Base-by-base conservation (phyloP, 345 rosid species). In the Eucalyptus erythrocorys region DNA sequence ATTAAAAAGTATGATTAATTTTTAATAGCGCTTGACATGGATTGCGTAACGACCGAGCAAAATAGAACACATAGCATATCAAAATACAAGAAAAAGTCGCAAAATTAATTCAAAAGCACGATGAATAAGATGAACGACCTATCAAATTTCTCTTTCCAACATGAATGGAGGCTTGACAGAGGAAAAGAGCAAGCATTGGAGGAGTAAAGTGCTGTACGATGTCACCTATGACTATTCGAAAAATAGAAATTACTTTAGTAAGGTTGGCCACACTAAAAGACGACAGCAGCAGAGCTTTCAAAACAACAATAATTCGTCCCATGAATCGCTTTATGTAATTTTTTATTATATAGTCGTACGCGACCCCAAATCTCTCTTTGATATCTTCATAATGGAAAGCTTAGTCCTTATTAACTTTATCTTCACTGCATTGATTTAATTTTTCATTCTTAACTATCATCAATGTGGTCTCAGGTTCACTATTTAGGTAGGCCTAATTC, bases 271-370 rank as follows among this genome's bases (percentile, higher is more conserved):
- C 84, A 22, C 8, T 40, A 40, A 76, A 76, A 40, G 84, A 76
- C 8, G 84, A 40, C 47, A 76, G 84, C 84, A 21, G 6, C 24
- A 22, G 24, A 7, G 30, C 84, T 76, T 76, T 76, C 84, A 40
- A 76, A 11, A 76, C 84, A 76, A 11, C 82, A 76, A 76, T 76
- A 53, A 86, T 86, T 51, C 87, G 59, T 37, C 66, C 47, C 48
- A 34, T 30, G 43, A 86, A 86, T 86, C n/a, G 30, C 47, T 51
- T 86, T n/a, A 34, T 86, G 30, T 48, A 32, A 17, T 51, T 86
- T 48, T 32, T 88, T 92, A 93, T 92, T 90, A 95, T 93, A 93
- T 94, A 86, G 92, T 92, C 90, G 47, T 76, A 76, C 84, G 47
- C 84, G 47, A 76, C 47, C 81, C 84, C 84, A 40, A 76, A 76